Conservation (phyloP, 345 rosid species). For the Aquilaria malaccensis region DNA sequence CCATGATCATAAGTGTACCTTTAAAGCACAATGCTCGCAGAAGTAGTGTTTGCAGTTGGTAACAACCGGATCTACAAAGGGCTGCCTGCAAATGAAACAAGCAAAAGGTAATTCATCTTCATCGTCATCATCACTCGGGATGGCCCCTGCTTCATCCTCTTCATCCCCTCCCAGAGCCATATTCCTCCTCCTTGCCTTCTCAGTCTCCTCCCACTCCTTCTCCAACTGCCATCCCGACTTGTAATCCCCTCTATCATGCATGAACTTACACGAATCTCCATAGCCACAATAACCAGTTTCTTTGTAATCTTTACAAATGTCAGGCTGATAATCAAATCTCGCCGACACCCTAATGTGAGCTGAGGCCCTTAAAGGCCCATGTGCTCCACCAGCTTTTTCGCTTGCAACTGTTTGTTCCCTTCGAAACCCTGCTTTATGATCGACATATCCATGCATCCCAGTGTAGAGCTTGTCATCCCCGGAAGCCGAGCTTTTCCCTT, state of each 20-base stretch:
- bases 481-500: slow-evolving; percentile 42
- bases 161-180: slow-evolving; percentile 49
- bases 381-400: slow-evolving; percentile 91
- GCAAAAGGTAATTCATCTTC: slow-evolving; percentile 72
- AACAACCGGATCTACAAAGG: slow-evolving; percentile 77
- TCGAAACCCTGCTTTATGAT: slow-evolving; percentile 87
- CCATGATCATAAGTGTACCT: slow-evolving; percentile 29
- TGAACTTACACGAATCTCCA: slow-evolving; percentile 83
- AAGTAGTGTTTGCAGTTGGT: slow-evolving; percentile 88
- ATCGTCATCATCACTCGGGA: slow-evolving; percentile 31
- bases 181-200: slow-evolving; percentile 72
- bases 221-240: slow-evolving; percentile 92
- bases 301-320: slow-evolving; percentile 88
- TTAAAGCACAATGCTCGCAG: slow-evolving; percentile 91
- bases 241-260: slow-evolving; percentile 94
- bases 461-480: slow-evolving; percentile 61
- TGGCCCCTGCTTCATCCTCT: slow-evolving; percentile 40
- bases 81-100: slow-evolving; percentile 74
- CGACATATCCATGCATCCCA: slow-evolving; percentile 77
- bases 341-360: slow-evolving; percentile 90
- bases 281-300: slow-evolving; percentile 94
- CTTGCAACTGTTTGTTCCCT: slow-evolving; percentile 83
- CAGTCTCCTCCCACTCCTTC: slow-evolving; percentile 91
- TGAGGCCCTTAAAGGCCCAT: slow-evolving; percentile 91
- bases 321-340: slow-evolving; percentile 90